Conservation (phyloP, 129 eudicot genomes). For the Arctium minus region DNA sequence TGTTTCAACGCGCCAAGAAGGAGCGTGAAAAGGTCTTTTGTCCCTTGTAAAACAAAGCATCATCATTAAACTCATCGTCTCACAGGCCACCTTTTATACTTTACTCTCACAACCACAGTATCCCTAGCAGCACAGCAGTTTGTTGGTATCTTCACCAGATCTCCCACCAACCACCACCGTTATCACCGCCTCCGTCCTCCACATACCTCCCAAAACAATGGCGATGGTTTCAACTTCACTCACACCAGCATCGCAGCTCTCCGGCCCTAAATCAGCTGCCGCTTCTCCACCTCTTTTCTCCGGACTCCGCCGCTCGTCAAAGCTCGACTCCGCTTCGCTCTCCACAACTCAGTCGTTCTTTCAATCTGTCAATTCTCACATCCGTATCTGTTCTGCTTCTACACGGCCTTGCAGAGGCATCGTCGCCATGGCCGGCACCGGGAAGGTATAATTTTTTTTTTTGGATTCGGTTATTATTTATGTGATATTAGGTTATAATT, state of each 20-base stretch:
- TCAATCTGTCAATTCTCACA: slow-evolving; percentile 60
- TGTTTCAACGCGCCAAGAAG: slow-evolving; percentile 12
- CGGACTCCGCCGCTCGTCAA: slow-evolving; percentile 47
- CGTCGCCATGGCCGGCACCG: slow-evolving; percentile 93
- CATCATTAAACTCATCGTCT: slow-evolving; percentile 38
- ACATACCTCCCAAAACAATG: slow-evolving; percentile 13
- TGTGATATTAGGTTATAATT: neutral
- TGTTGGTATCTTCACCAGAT: neutral
- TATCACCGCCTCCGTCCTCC: neutral
- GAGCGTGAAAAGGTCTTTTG: neutral
- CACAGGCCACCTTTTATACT: slow-evolving; percentile 13
- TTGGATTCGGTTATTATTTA: neutral
- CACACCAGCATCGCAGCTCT: slow-evolving; percentile 32
- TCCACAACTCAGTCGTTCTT: slow-evolving; percentile 50
- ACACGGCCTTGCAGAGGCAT: slow-evolving; percentile 46
- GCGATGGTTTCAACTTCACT: slow-evolving; percentile 43
- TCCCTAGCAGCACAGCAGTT: slow-evolving; percentile 8
- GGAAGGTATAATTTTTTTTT: slow-evolving; percentile 47
- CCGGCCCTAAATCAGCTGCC: slow-evolving; percentile 40
- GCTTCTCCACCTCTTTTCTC: slow-evolving; percentile 40
- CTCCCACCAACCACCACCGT: slow-evolving; percentile 24
- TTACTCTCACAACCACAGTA: slow-evolving; percentile 8
- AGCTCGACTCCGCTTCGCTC: slow-evolving; percentile 38
- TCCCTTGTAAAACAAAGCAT: slow-evolving; percentile 1
- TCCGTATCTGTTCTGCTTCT: slow-evolving; percentile 51